These are phyloP conservation scores for Scheffersomyces spartinae DNA, from an alignment of 805 yeast species.

Conservation along the genomic window DNA sequence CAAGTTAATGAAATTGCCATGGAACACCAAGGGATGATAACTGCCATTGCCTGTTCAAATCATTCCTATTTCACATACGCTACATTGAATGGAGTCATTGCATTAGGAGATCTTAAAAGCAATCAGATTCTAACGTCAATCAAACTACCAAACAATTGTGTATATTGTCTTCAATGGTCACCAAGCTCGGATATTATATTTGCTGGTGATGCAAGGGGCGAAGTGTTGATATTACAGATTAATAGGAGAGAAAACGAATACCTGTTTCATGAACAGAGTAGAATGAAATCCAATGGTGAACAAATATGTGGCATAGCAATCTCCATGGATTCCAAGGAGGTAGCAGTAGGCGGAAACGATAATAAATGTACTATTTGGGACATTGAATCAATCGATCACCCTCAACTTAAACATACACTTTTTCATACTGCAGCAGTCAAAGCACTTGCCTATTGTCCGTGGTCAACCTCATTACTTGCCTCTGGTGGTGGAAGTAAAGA, in stretches of 20 bases:
- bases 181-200: constrained; percentile 31
- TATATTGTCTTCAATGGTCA: constrained; percentile 55
- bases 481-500: constrained; percentile 90
- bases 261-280: constrained; percentile 1
- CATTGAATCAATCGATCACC: constrained; percentile 26
- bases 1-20: constrained; percentile 33
- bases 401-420: constrained; percentile 36
- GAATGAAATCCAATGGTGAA: constrained; percentile 14
- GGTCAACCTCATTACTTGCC: constrained; percentile 70
- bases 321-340: constrained; percentile 37
- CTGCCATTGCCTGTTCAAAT: constrained; percentile 47
- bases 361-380: constrained; percentile 75
- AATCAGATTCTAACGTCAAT: too few species aligned
- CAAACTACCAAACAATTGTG: constrained; percentile 23
- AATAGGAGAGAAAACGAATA: constrained; percentile 3
- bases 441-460: constrained; percentile 84
- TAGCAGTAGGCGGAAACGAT: constrained; percentile 82
- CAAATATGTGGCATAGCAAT: constrained; percentile 61
- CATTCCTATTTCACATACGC: constrained; percentile 42
- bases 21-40: constrained; percentile 33
- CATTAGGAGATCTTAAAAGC: too few species aligned
- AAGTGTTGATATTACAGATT: constrained; percentile 28
- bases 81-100: constrained; percentile 43
- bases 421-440: constrained; percentile 81
- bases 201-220: constrained; percentile 60